Conservation (phyloP, 768 basidiomycete genomes). For the Rhodotorula diobovata region DNA sequence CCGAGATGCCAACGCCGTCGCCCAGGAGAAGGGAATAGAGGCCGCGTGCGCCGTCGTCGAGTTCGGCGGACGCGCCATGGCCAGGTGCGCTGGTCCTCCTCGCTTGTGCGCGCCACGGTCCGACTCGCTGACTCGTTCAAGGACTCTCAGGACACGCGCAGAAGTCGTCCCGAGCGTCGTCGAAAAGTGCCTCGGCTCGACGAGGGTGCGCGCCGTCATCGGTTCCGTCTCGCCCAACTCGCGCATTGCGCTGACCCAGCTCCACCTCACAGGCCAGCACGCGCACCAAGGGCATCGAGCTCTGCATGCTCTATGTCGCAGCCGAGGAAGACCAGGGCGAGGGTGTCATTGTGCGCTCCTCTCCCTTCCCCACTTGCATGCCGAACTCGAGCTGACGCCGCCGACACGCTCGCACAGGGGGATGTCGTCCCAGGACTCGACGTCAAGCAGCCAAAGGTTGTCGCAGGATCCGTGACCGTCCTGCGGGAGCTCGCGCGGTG, state of each 20-base stretch:
- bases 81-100: constrained; percentile 49
- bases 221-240: neutral
- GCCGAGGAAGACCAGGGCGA: constrained; percentile 76
- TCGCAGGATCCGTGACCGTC: constrained; percentile 69
- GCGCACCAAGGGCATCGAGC: constrained; percentile 77
- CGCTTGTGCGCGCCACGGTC: no score
- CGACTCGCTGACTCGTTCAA: neutral
- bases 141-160: constrained; percentile 58
- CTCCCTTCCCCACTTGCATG: neutral
- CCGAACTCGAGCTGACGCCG: neutral
- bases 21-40: constrained; percentile 96
- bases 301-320: constrained; percentile 83
- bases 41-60: constrained; percentile 79
- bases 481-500: constrained; percentile 82
- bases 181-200: constrained; percentile 88
- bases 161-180: constrained; percentile 83
- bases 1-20: constrained; percentile 88
- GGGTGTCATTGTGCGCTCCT: constrained; percentile 75
- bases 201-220: constrained; percentile 16
- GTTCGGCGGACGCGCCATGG: constrained; percentile 82
- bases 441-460: constrained; percentile 91
- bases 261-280: constrained; percentile 66
- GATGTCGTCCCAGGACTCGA: constrained; percentile 77
- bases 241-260: neutral
- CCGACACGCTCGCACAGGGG: constrained; percentile 49